Base-by-base conservation (phyloP, 23 red algal species). In the Gracilaria caudata region DNA sequence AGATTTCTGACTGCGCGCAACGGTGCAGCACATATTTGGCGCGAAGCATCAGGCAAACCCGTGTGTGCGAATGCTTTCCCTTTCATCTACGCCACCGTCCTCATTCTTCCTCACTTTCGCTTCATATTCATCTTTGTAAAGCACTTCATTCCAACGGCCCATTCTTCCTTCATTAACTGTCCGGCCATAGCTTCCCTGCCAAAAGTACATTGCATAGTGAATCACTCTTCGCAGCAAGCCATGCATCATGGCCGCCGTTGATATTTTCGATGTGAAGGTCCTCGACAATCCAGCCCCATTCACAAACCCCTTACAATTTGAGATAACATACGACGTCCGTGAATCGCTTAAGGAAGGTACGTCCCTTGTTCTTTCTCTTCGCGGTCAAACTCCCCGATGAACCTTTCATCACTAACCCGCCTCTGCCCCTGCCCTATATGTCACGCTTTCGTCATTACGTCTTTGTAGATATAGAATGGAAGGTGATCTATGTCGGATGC, bases 281-380 rank as follows among this genome's bases (percentile, higher is more conserved):
- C 64, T 93, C 14, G 92, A 98, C 76, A 98, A 98, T 61, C 96
- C 96, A 33, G 96, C 92, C 32, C 85, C 92, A 8, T 98, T 95
- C 74, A 89, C 86, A 20, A 87, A 80, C 20, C 84, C 92, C 13
- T 44, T 98, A 13, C 88, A 94, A 51, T 98, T 98, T 83, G 96
- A 94, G 61, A 98, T 98, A 55, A 94, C 96, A 12, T 98, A 98
- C 78, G 96, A 98, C 63, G 96, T 98, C n/a, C 89, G 96, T 2
- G 96, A 98, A 58, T 23, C 96, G 11, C 92, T 98, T n/a, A 77
- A 77, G 68, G 89, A 98, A 71, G 93, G 93, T 95, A 79, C 33
- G 82, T 45, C 60, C 38, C 53, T n/a, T 51, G 26, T 78, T 29
- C 20, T 59, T 59, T 35, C 46, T 53, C 23, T 33, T 59, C 51